These are phyloP conservation scores for Bonia amplexicaulis DNA, from an alignment of 176 grass and related monocot genomes.

Conservation along the genomic window DNA sequence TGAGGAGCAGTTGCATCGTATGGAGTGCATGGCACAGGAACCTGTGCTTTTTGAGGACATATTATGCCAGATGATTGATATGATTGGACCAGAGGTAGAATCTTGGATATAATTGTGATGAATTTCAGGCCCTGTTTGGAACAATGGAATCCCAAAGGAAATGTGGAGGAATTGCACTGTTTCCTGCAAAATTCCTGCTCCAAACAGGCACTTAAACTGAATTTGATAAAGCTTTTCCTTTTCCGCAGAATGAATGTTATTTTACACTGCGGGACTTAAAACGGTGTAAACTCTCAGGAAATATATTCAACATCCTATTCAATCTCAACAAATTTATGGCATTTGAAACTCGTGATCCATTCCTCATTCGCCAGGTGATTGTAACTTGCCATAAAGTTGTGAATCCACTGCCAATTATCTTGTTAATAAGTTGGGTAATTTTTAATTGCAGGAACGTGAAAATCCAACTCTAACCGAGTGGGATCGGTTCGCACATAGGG, in stretches of 20 bases:
- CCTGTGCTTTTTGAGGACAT: slow-evolving; percentile 99
- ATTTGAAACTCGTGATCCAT: slow-evolving; percentile 98
- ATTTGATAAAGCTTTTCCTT: slow-evolving; percentile 37
- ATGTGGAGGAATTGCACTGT: slow-evolving; percentile 6
- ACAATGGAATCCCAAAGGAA: neutral
- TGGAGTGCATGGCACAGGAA: slow-evolving; percentile 99
- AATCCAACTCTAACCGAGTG: slow-evolving; percentile 96
- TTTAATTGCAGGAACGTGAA: slow-evolving; percentile 76
- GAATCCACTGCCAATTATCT: slow-evolving; percentile 5
- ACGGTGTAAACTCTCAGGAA: slow-evolving; percentile 90
- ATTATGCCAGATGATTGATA: slow-evolving; percentile 99
- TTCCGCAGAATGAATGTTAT: slow-evolving; percentile 74
- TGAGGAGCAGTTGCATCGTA: slow-evolving; percentile 96
- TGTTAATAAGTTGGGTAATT: slow-evolving; percentile 9
- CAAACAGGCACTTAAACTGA: neutral
- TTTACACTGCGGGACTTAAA: slow-evolving; percentile 84
- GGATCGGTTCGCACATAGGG: slow-evolving; percentile 97
- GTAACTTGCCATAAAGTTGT: slow-evolving; percentile 2
- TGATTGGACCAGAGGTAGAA: slow-evolving; percentile 92
- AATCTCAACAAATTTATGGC: slow-evolving; percentile 99
- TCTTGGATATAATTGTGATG: slow-evolving; percentile 22
- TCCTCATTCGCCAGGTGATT: slow-evolving; percentile 95
- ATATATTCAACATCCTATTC: slow-evolving; percentile 99
- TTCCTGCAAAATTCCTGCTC: neutral
- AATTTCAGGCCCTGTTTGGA: neutral